phyloP scores from a whole-genome alignment of 2,329 filamentous ascomycete species.

The Trichoderma sp. region DNA sequence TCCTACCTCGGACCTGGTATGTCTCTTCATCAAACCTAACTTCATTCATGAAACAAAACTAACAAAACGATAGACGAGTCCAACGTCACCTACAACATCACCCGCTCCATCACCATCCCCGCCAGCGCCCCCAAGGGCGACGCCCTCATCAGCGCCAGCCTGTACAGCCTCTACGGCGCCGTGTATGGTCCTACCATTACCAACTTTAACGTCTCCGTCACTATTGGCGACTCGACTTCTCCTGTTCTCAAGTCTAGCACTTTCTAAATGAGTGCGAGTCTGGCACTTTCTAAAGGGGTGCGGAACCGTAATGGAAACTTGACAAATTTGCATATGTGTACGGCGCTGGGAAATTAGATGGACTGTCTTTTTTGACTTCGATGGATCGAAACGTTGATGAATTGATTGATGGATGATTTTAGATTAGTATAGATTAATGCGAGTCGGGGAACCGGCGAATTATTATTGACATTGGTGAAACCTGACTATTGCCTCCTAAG shows the following conservation, averaged over 20 bases:
- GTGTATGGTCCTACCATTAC: constrained; percentile 21
- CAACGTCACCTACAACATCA: constrained; percentile 29
- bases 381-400: not conserved
- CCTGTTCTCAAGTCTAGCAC: constrained; percentile 24
- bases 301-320: not conserved
- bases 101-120: constrained; percentile 30
- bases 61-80: constrained; percentile 24
- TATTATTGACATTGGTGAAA: not conserved
- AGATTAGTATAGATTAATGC: not conserved
- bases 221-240: constrained; percentile 29
- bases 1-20: constrained; percentile 39
- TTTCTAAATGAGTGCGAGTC: constrained; percentile 3
- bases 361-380: not conserved
- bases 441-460: not conserved
- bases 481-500: not conserved
- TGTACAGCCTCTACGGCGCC: constrained; percentile 32
- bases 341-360: not conserved
- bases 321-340: not conserved
- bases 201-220: constrained; percentile 30
- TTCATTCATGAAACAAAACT: not conserved
- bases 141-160: constrained; percentile 29
- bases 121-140: constrained; percentile 23
- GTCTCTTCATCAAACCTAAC: not conserved
- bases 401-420: not conserved
- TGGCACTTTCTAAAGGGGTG: constrained; percentile 7